These are phyloP conservation scores for Plectosphaerella sp. DNA, from an alignment of 2,329 filamentous ascomycete species.

Conservation along the genomic window DNA sequence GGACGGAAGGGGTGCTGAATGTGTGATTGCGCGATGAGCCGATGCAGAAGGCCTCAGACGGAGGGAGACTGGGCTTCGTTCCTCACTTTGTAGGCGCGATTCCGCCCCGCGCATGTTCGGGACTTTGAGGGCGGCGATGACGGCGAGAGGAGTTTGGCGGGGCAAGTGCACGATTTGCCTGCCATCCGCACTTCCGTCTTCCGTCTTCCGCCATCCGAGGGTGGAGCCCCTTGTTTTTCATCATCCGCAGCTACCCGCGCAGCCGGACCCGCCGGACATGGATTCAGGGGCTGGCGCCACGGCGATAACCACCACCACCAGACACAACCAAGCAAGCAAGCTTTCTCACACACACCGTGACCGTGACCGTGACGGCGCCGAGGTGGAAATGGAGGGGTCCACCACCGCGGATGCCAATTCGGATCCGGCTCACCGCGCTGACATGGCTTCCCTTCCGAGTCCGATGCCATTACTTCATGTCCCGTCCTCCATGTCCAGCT, in stretches of 20 bases:
- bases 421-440: too few relatives aligned
- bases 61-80: constrained; percentile 3
- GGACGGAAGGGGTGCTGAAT: not conserved
- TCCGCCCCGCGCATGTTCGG: not conserved
- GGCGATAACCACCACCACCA: too few relatives aligned
- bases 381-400: too few relatives aligned
- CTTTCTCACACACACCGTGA: too few relatives aligned
- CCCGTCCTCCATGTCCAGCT: too few relatives aligned
- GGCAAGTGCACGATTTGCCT: not conserved
- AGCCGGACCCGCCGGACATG: not conserved
- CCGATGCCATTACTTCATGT: too few relatives aligned
- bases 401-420: too few relatives aligned
- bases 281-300: too few relatives aligned
- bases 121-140: not conserved
- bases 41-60: not conserved
- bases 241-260: too few relatives aligned
- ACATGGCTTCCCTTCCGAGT: too few relatives aligned
- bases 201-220: constrained; percentile 8
- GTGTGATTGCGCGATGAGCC: not conserved
- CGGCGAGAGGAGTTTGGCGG: not conserved
- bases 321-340: too few relatives aligned
- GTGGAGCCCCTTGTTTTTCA: constrained; percentile 8
- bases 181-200: constrained; percentile 10
- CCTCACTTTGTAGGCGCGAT: constrained; percentile 11
- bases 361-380: too few relatives aligned